Base-by-base conservation (phyloP, 169 alveolate species). In the Cystoisospora suis region DNA sequence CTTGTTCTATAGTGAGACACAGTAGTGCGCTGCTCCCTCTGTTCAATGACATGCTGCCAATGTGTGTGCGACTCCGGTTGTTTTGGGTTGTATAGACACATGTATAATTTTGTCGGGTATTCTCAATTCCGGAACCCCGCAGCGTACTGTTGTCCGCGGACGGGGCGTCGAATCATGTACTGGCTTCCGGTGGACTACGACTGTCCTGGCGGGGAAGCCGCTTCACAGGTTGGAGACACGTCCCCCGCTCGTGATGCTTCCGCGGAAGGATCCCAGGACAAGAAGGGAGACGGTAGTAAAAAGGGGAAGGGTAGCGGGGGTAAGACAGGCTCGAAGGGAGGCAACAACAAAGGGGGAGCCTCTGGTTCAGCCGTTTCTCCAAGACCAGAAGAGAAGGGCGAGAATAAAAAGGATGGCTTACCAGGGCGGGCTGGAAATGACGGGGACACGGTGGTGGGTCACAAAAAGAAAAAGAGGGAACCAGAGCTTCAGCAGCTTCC, bases 101-200 rank as follows among this genome's bases (percentile, higher is more conserved):
- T 88, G 36, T 88, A 88, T 65, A 88, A 88, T 53, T 88, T 59
- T 85, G 92, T 88, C 46, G 92, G 92, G 20, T 88, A 88, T 59
- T 88, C 92, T 29, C 92, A 88, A 89, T 88, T 75, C 77, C 92
- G 83, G 85, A 70, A 70, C 42, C 92, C 83, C 85, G 83, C 92
- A 77, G 92, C 92, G 7, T 88, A 88, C 85, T 88, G 92, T 85
- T 88, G 92, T 89, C 89, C 92, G 29, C 70, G 77, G 45, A 75
- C 89, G 38, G 92, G 92, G 42, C 87, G 89, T 32, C 87, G 92
- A 42, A 58, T 88, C 32, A 65, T 88, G 86, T 88, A 79, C 75
- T 88, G 92, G 92, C 85, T 88, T 53, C 92, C 92, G 20, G 65
- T 72, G 34, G 83, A 72, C 83, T 72, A 72, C 56, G 83, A 40